Base-by-base conservation (phyloP, 768 basidiomycete species). In the Russula compacta region DNA sequence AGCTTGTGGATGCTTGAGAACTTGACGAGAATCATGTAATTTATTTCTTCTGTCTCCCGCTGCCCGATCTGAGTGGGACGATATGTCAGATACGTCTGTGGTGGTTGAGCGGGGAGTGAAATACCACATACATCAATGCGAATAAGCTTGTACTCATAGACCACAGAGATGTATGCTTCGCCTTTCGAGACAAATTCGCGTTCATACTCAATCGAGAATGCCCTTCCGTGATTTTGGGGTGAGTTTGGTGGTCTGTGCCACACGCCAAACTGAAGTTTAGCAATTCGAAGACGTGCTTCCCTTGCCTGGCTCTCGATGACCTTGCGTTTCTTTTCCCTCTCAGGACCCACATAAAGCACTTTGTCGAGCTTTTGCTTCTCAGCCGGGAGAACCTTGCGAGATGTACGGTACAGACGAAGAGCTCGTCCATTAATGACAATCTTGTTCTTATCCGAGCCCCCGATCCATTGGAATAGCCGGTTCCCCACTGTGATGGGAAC, bases 201-300 rank as follows among this genome's bases (percentile, higher is more conserved):
- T 56, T 86, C 81, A 80, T 83, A 89, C 71, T 92, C 89, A 7
- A 83, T 74, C 0, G 87, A 89, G 68, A 87, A 92, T 3, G 58
- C 69, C 4, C 66, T 70, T 5, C 65, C 67, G 53, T 56, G 70
- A 67, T 50, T 63, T 29, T 60, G 64, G 58, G 38, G 60, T 29
- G 59, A 55, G 46, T 64, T 55, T 14, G 61, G 58, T 5, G 53
- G 60, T 24, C 77, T 75, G 65, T 80, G 81, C 68, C 80, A 81
- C 46, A 79, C 65, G 43, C 89, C 89, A 62, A 90, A 84, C 70
- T 90, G 89, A 47, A 90, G 74, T 15, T 76, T 74, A 57, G 81
- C 76, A 15, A 91, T 74, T 39, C 83, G 81, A 33, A 89, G 73
- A 17, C 73, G 75, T 47, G 24, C 50, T 7, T 79, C 71, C 29